Conservation (phyloP, 2,329 filamentous ascomycete genomes). For the Fusarium globosum region DNA sequence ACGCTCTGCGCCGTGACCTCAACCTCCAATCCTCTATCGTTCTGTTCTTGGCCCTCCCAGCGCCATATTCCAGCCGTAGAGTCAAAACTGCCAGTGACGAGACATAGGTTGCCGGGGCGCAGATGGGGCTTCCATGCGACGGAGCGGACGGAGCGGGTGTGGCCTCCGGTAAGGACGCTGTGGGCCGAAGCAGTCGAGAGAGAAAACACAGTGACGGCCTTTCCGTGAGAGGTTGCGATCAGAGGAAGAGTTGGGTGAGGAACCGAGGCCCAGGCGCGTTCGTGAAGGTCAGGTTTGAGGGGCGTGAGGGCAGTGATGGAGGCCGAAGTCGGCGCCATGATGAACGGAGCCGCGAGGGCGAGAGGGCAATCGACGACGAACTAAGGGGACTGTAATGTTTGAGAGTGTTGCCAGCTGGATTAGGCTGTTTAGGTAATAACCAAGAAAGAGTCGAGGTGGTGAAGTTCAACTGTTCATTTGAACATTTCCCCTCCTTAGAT, state of each 20-base stretch:
- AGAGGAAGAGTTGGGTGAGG: constrained; percentile 90
- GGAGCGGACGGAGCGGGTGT: constrained; percentile 88
- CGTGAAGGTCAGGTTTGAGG: constrained; percentile 67
- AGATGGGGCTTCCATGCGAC: constrained; percentile 87
- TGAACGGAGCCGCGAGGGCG: constrained; percentile 12
- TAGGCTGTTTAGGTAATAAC: not conserved
- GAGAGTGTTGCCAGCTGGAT: not conserved
- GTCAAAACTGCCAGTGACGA: constrained; percentile 95
- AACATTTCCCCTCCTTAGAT: constrained; percentile 26
- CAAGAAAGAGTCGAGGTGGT: not conserved
- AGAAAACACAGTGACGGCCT: constrained; percentile 89
- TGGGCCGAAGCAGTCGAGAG: constrained; percentile 83
- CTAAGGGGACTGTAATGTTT: not conserved
- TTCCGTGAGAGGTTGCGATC: constrained; percentile 88
- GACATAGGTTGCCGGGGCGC: constrained; percentile 71
- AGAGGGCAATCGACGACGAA: not conserved
- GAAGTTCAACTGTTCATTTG: constrained; percentile 7
- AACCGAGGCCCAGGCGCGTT: constrained; percentile 85
- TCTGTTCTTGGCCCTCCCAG: constrained; percentile 62
- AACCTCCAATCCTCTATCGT: constrained; percentile 53
- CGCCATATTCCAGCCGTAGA: constrained; percentile 89
- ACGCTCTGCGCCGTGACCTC: constrained; percentile 52
- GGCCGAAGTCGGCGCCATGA: constrained; percentile 44
- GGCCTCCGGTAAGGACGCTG: constrained; percentile 84
- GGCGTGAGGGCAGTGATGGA: constrained; percentile 59